phyloP scores from a whole-genome alignment of 768 basidiomycete species.

The Suillus occidentalis region DNA sequence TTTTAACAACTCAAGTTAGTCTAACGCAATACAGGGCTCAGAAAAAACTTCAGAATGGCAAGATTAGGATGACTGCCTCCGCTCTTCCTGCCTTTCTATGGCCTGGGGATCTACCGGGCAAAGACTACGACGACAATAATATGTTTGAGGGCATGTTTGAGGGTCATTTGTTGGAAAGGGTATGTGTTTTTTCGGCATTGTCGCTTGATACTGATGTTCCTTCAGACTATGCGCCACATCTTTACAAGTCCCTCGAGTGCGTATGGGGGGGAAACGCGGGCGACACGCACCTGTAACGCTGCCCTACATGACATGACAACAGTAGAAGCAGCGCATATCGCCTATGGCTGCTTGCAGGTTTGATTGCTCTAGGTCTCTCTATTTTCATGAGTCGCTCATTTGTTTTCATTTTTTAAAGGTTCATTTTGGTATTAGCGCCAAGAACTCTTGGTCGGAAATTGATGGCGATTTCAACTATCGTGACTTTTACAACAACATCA shows the following conservation, averaged over 20 bases:
- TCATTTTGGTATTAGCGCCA: not conserved
- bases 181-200: too few relatives aligned
- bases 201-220: too few relatives aligned
- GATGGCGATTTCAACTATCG: constrained; percentile 1
- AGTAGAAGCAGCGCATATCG: not conserved
- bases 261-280: not conserved
- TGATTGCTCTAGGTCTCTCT: not conserved
- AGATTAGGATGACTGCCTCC: not conserved
- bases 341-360: constrained; percentile 7
- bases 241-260: too few relatives aligned
- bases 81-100: constrained; percentile 9
- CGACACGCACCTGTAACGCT: constrained; percentile 7
- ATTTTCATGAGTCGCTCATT: too few relatives aligned
- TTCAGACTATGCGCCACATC: too few relatives aligned
- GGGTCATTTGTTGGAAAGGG: too few relatives aligned
- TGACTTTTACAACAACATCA: constrained; percentile 4
- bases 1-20: not conserved
- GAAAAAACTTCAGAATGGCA: not conserved
- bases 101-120: not conserved
- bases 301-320: constrained; percentile 11
- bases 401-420: too few relatives aligned
- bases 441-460: not conserved
- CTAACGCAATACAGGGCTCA: not conserved
- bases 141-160: too few relatives aligned
- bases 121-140: not conserved